Conservation (phyloP, 1,284 basidiomycete species). For the Rhodotorula mucilaginosa region DNA sequence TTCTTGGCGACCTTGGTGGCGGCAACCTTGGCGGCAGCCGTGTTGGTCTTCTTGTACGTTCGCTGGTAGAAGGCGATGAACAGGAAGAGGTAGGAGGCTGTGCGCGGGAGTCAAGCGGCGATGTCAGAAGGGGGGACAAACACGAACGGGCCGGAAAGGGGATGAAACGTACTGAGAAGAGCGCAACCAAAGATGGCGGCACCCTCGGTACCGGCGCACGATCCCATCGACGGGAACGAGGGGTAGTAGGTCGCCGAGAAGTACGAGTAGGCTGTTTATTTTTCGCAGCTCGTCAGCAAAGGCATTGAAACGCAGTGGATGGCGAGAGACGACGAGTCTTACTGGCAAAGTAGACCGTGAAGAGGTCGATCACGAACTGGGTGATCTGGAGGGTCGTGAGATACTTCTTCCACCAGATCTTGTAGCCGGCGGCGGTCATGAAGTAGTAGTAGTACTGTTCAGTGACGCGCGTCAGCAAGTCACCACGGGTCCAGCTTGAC, state of each 20-base stretch:
- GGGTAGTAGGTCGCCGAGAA: constrained; percentile 66
- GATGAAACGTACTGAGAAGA: constrained; percentile 68
- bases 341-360: constrained; percentile 90
- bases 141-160: neutral
- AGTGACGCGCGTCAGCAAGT: neutral
- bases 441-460: constrained; percentile 78
- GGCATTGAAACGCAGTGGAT: neutral
- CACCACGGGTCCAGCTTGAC: constrained; percentile 17
- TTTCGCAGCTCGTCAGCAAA: neutral
- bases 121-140: neutral
- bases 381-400: constrained; percentile 92
- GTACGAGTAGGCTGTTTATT: constrained; percentile 64
- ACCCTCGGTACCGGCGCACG: constrained; percentile 83
- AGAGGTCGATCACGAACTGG: constrained; percentile 88
- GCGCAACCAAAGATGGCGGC: constrained; percentile 87
- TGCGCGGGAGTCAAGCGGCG: neutral
- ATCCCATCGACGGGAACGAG: constrained; percentile 61
- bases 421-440: constrained; percentile 89
- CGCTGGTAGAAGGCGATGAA: constrained; percentile 50
- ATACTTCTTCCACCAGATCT: constrained; percentile 99
- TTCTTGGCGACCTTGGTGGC: constrained; percentile 32
- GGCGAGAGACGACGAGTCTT: constrained; percentile 51
- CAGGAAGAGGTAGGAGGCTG: constrained; percentile 42
- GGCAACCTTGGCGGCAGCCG: constrained; percentile 12
- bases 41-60: constrained; percentile 47